Evolutionary conservation across 768 basidiomycete genomes (phyloP), one percentile per base, ranked within the genome.

Genomic region (Trametopsis cervina): DNA sequence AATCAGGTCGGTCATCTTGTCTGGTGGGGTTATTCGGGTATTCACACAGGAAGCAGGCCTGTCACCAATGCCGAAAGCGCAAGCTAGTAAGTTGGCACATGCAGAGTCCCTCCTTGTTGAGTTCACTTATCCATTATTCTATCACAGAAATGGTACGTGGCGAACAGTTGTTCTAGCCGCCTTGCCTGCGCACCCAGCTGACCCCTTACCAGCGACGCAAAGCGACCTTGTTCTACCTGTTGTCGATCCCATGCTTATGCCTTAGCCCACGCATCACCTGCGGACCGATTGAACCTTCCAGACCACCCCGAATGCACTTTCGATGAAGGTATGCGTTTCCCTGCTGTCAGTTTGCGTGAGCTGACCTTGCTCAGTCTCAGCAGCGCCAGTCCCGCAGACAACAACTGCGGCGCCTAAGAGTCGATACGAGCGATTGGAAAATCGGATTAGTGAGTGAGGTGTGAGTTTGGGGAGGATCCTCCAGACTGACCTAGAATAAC

Each of bases 151-250:
- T 61, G 60, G 61, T 62, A 33, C 22, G 42, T 44, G 15, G 29
- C 29, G 9, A 33, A 33, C n/a, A n/a, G n/a, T n/a, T n/a, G n/a
- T n/a, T n/a, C n/a, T n/a, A n/a, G n/a, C n/a, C n/a, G n/a, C n/a
- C n/a, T 9, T 25, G 40, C 26, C 42, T 29, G 44, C 17, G 17
- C 21, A 26, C n/a, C 50, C 4, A 18, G 35, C 15, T 25, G 36
- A 2, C 46, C 36, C n/a, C n/a, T 2, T 24, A 11, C 29, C 40
- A 88, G 85, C 60, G 86, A 88, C 56, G 85, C 86, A 4, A 82
- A 83, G 59, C 69, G 81, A 40, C 86, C 86, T 3, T 88, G 86
- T 58, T 81, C 85, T 21, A 88, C 86, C 1, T 88, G 86, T 59
- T 70, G 80, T 49, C 78, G 86, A 24, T 88, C 85, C 21, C 85